These are phyloP conservation scores for Thalassiosira mediterranea DNA, from an alignment of 352 stramenopile genomes.

Conservation along the genomic window DNA sequence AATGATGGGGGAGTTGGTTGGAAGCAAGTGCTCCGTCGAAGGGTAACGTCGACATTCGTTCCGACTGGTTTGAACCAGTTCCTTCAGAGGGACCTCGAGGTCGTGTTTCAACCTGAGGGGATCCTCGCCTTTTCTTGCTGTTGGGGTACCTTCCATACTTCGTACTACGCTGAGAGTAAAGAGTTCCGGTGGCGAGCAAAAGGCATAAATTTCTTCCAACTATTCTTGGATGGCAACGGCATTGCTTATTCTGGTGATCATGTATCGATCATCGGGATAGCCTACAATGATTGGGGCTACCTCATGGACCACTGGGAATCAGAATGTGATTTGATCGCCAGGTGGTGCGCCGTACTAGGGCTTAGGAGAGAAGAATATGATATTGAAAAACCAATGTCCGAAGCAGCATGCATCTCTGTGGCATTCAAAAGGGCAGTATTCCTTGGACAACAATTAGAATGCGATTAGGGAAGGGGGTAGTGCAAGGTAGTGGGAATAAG, in stretches of 20 bases:
- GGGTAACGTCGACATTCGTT: constrained; percentile 8
- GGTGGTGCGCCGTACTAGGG: constrained; percentile 26
- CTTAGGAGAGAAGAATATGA: background rate
- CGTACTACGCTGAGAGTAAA: constrained; percentile 14
- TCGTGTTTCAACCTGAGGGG: constrained; percentile 15
- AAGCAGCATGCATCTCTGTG: background rate
- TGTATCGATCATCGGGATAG: background rate
- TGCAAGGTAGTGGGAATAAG: too few species aligned
- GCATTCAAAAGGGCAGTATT: background rate
- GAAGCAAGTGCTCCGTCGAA: constrained; percentile 9
- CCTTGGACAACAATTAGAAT: too few species aligned
- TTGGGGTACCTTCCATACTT: constrained; percentile 4
- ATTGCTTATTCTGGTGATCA: constrained; percentile 11
- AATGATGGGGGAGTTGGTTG: constrained; percentile 4
- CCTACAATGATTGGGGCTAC: constrained; percentile 13
- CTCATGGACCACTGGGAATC: constrained; percentile 10
- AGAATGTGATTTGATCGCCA: constrained; percentile 29
- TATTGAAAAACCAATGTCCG: constrained; percentile 11
- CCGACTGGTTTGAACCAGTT: constrained; percentile 4
- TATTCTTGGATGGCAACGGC: constrained; percentile 21
- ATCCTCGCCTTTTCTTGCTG: constrained; percentile 23
- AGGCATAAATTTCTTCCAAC: constrained; percentile 31
- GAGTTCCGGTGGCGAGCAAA: constrained; percentile 1
- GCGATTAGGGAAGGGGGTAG: too few species aligned
- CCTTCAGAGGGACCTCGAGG: constrained; percentile 20